A percentile compares a stretch with the other conserved stretches of the same genome.
Evolutionary conservation across 805 yeast genomes (phyloP).

Genomic region (Candida mattraensis): DNA sequence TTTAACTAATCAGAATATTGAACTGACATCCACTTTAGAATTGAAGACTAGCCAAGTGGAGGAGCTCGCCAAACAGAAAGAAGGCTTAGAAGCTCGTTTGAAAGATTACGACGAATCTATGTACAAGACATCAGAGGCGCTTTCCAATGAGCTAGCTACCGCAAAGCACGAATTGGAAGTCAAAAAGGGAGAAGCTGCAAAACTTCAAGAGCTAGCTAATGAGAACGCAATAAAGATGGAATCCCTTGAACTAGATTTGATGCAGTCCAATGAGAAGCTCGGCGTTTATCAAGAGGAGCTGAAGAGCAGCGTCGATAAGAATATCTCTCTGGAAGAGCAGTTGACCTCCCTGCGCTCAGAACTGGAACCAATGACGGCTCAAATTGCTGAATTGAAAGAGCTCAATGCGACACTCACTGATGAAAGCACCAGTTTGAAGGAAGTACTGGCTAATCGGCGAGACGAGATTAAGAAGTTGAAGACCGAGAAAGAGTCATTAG

Average conservation of each 20-base stretch:
- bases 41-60: slow-evolving; percentile 26
- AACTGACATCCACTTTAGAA: slow-evolving; percentile 17
- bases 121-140: slow-evolving; percentile 12
- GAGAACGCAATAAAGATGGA: slow-evolving; percentile 14
- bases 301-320: slow-evolving; percentile 10
- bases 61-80: slow-evolving; percentile 12
- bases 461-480: slow-evolving; percentile 11
- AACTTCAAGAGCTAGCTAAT: slow-evolving; percentile 12
- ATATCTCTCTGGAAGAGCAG: slow-evolving; percentile 13
- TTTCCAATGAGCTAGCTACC: slow-evolving; percentile 17
- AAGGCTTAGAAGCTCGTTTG: slow-evolving; percentile 7
- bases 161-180: slow-evolving; percentile 15
- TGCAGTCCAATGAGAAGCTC: slow-evolving; percentile 14
- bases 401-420: slow-evolving; percentile 3
- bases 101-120: slow-evolving; percentile 5
- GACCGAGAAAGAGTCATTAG: slow-evolving; percentile 10
- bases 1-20: slow-evolving; percentile 23
- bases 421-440: slow-evolving; percentile 8
- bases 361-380: slow-evolving; percentile 8
- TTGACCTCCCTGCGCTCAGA: slow-evolving; percentile 7
- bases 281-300: slow-evolving; percentile 12
- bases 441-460: slow-evolving; percentile 8
- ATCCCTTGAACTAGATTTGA: slow-evolving; percentile 13
- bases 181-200: slow-evolving; percentile 5
- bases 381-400: slow-evolving; percentile 11